Conservation (phyloP, 2,329 filamentous ascomycete genomes). For the Westerdykella aurantiaca region DNA sequence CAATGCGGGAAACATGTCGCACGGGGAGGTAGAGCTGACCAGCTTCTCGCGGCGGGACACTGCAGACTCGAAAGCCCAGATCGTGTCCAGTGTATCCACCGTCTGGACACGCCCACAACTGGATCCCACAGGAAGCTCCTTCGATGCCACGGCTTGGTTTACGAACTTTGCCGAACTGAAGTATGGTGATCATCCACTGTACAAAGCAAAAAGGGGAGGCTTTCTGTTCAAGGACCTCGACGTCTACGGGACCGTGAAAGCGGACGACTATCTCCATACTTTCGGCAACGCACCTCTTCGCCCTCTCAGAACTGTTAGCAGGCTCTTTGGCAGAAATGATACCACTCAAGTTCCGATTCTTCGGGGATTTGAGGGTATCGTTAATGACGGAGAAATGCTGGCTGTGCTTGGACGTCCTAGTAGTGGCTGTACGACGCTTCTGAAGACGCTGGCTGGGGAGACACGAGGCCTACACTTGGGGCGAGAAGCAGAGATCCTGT, state of each 20-base stretch:
- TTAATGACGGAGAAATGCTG: slow-evolving; percentile 45
- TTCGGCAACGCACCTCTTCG: not conserved
- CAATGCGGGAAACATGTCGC: too few species aligned
- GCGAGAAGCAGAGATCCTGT: not conserved
- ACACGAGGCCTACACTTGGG: slow-evolving; percentile 2
- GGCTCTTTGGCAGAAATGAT: not conserved
- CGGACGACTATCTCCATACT: slow-evolving; percentile 1
- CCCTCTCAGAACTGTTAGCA: not conserved
- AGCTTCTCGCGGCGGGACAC: too few species aligned
- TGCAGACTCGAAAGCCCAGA: too few species aligned
- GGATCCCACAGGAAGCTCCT: too few species aligned
- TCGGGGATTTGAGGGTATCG: slow-evolving; percentile 54
- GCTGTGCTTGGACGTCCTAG: slow-evolving; percentile 40
- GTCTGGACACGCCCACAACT: too few species aligned
- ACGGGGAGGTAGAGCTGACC: too few species aligned
- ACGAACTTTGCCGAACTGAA: too few species aligned
- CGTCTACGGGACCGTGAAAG: slow-evolving; percentile 1
- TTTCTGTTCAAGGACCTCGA: not conserved
- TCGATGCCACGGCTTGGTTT: too few species aligned
- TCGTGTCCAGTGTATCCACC: too few species aligned
- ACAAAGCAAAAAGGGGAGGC: too few species aligned
- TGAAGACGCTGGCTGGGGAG: slow-evolving; percentile 47
- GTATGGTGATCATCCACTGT: too few species aligned
- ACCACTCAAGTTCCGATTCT: slow-evolving; percentile 45
- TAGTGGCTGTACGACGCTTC: slow-evolving; percentile 55